Evolutionary conservation across 2,329 filamentous ascomycete genomes (phyloP), one percentile per base, ranked within the genome.

Genomic region (Fusarium dlaminii): DNA sequence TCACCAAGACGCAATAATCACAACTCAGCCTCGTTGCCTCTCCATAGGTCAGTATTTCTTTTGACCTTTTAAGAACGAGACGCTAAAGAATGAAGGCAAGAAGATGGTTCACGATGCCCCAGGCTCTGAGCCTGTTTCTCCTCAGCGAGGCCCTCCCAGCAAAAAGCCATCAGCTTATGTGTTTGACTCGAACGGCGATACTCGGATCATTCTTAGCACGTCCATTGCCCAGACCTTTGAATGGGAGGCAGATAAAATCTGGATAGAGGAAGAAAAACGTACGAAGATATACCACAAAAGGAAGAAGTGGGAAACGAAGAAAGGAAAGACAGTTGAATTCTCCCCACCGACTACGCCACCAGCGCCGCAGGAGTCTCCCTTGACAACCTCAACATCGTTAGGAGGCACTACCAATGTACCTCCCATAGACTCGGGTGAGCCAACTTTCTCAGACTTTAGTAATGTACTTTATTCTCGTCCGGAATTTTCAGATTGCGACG

Each of bases 71-170:
- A 3, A 3, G 20, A n/a, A 6, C 20, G 0, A 49, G 10, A 18
- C 7, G 1, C 3, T 30, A 0, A 49, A 0, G 0, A 13, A 18
- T n/a, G 1, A 30, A 49, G 22, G 0, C 0, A 49, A 45, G 1
- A 52, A 46, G 8, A 65, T 61, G 62, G 2, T 0, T 24, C 32
- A 29, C 13, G 1, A 24, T 4, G 3, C 2, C 2, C 32, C 56
- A 36, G 9, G 18, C 8, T 11, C 39, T 17, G 8, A 24, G 18
- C 11, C 3, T 34, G 1, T 1, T 39, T 10, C 11, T 4, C 1
- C 18, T 14, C 24, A 37, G 22, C 1, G 1, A 17, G 12, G 0
- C 15, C 1, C 3, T 7, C 15, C 29, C 6, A 68, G 40, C 36
- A 66, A 3, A 22, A 68, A 29, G 18, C 24, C 62, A 24, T 68